These are phyloP conservation scores for Flaveria trinervia DNA, from an alignment of 129 eudicot species.

Conservation along the genomic window DNA sequence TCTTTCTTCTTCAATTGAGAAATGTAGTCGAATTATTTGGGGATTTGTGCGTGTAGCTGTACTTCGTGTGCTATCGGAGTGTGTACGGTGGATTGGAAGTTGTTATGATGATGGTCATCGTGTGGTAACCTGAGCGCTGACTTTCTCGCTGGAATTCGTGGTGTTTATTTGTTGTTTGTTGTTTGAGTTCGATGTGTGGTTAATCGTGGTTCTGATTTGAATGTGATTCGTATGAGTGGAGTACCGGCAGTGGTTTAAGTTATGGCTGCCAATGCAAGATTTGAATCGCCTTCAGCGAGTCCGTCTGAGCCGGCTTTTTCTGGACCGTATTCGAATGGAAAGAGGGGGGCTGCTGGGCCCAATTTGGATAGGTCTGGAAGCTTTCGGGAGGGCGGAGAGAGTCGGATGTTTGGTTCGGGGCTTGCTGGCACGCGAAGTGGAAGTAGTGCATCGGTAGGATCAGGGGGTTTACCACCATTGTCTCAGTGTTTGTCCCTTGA, in stretches of 20 bases:
- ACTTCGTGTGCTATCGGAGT: conserved; percentile 4
- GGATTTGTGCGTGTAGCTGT: neutral
- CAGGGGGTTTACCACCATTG: conserved; percentile 50
- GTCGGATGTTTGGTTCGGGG: conserved; percentile 55
- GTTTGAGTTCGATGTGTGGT: conserved; percentile 3
- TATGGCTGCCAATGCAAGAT: conserved; percentile 75
- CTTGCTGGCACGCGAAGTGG: conserved; percentile 49
- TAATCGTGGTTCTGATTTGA: conserved; percentile 12
- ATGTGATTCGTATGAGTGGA: conserved; percentile 31
- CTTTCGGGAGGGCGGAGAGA: conserved; percentile 68
- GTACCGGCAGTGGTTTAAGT: conserved; percentile 26
- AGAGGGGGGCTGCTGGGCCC: conserved; percentile 47
- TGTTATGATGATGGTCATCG: neutral
- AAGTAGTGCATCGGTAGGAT: conserved; percentile 21
- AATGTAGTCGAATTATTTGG: conserved; percentile 26
- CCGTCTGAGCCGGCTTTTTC: conserved; percentile 54
- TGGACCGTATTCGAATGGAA: conserved; percentile 63
- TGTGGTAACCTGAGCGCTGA: conserved; percentile 17
- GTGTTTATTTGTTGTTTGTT: conserved; percentile 14
- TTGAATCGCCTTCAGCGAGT: conserved; percentile 66
- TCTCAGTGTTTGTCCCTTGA: conserved; percentile 73
- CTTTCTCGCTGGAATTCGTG: conserved; percentile 27
- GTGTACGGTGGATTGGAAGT: neutral
- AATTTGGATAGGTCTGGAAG: conserved; percentile 74
- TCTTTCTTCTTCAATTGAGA: conserved; percentile 1